Percentiles rank a stretch among this genome's conserved stretches.
phyloP scores from a whole-genome alignment of 768 basidiomycete genomes.

The Boletus sensibilis region DNA sequence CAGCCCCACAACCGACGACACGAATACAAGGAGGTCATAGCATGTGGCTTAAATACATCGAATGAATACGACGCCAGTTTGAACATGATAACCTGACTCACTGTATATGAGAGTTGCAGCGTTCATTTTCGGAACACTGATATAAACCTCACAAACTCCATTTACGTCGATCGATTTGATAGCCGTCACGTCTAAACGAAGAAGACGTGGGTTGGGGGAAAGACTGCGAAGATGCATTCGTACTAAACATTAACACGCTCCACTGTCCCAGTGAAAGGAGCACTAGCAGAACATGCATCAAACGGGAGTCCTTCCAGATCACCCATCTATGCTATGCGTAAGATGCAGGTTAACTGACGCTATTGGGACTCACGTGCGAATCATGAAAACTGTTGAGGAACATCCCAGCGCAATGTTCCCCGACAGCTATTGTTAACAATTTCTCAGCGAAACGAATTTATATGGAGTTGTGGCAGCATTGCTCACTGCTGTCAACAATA shows the following conservation, averaged over 20 bases:
- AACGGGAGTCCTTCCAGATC: slow-evolving; percentile 21
- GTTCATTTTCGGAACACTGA: not conserved
- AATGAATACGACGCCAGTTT: not conserved
- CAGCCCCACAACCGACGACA: slow-evolving; percentile 18
- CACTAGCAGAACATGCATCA: slow-evolving; percentile 11
- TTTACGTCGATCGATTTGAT: not conserved
- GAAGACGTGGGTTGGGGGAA: not conserved
- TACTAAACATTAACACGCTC: slow-evolving; percentile 12
- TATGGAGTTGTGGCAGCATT: not conserved
- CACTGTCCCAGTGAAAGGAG: slow-evolving; percentile 22
- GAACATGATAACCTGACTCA: not conserved
- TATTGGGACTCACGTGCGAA: slow-evolving; percentile 22
- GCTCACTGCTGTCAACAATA: slow-evolving; percentile 5
- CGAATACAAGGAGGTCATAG: slow-evolving; percentile 21
- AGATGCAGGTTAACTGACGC: not conserved
- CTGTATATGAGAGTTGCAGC: slow-evolving; percentile 12
- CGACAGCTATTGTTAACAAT: not conserved
- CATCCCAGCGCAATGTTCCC: slow-evolving; percentile 13
- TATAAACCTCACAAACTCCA: not conserved
- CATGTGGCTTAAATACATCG: slow-evolving; percentile 8
- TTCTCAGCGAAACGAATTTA: not conserved
- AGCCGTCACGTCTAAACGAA: slow-evolving; percentile 3
- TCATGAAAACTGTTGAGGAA: slow-evolving; percentile 22
- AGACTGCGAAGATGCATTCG: not conserved
- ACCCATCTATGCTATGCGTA: slow-evolving; percentile 18